Evolutionary conservation across 2,329 filamentous ascomycete species (phyloP), one percentile per base, ranked within the genome.

Genomic region (Ophiocordyceps robertsii): DNA sequence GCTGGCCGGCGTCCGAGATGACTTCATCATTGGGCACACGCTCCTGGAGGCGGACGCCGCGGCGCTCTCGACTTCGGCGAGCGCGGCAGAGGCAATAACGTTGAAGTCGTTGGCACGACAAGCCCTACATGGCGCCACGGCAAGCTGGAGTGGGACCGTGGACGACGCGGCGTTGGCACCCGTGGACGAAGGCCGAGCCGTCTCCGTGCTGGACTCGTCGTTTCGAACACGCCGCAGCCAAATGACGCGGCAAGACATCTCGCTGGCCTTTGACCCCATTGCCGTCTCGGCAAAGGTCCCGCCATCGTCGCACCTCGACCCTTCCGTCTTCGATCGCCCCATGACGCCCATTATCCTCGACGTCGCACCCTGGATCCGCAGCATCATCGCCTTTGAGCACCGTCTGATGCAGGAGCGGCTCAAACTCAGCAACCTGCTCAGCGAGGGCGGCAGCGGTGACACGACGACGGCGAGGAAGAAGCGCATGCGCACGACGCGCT

Each of bases 281-380:
- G 73, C 77, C 1, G 58, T 64, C 3, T 63, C 69, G 0, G 70
- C 72, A 29, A 72, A 69, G 47, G 53, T 58, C 2, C 47, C 55
- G 43, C 39, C 49, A 16, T 52, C 52, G 14, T 49, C 54, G 8
- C 67, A 67, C 37, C 68, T 87, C 1, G 75, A 78, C 30, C 70
- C 82, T 0, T 89, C 85, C 0, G 77, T 82, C 0, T 87, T 95
- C 49, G 87, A 95, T 52, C 77, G 84, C 37, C 77, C 78, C 0
- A 65, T 83, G 52, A 58, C 61, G 1, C 67, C 80, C 17, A 76
- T 95, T 29, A 71, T 75, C 0, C 65, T 81, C 12, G 92, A 98
- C 48, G 68, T 96, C 2, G 89, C 88, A 0, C 92, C 93, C 0
- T 96, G 86, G 58, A 75, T 96, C n/a, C 83, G 93, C 11, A 72